A percentile compares a stretch with the other conserved stretches of the same genome.
Evolutionary conservation across 164 flowering plant species (phyloP).

Genomic region (Piper betle): DNA sequence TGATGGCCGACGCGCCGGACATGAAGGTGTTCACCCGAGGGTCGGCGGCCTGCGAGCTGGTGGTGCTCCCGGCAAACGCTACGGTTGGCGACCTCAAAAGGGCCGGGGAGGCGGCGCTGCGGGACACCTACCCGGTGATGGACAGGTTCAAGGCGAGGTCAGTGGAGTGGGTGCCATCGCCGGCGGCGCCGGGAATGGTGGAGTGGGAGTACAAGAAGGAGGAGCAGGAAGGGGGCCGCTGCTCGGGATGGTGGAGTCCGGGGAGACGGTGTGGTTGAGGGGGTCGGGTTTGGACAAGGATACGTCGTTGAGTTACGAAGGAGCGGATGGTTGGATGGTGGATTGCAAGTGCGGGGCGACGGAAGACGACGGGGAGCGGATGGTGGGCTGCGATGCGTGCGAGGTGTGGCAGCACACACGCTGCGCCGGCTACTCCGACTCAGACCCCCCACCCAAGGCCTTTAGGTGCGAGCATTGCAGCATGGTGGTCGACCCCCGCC

Average conservation of each 20-base stretch:
- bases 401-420: constrained; percentile 61
- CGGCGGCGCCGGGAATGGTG: no score
- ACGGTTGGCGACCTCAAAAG: constrained; percentile 51
- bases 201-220: no score
- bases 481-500: background rate
- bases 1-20: constrained; percentile 14
- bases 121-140: constrained; percentile 56
- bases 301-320: no score
- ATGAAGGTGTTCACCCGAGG: constrained; percentile 9
- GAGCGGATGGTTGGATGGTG: no score
- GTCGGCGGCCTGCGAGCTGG: constrained; percentile 31
- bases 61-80: constrained; percentile 46
- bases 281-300: no score
- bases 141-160: constrained; percentile 25
- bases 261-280: no score
- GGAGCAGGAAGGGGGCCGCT: no score
- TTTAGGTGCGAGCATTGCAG: constrained; percentile 31
- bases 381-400: constrained; percentile 53
- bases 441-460: constrained; percentile 21
- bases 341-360: constrained; percentile 17
- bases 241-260: no score
- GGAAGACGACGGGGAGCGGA: constrained; percentile 32
- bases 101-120: constrained; percentile 38
- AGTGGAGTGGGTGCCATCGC: constrained; percentile 12
- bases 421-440: constrained; percentile 29